These are phyloP conservation scores for Globisporangium paddicum DNA, from an alignment of 352 stramenopile genomes.

Conservation along the genomic window DNA sequence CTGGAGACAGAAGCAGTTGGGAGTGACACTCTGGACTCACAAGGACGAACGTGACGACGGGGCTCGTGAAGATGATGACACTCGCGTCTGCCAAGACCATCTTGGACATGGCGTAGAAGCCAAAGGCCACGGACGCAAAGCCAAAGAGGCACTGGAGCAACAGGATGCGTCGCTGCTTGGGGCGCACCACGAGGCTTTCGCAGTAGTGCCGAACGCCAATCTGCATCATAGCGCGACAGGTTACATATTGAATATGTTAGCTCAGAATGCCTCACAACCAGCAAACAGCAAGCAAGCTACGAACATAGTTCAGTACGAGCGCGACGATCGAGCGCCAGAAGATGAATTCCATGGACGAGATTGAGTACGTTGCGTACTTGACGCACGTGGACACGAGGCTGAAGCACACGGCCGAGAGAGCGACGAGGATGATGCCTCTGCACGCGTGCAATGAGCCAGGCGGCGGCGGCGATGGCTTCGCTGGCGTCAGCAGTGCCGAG, in stretches of 20 bases:
- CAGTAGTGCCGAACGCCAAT: background rate
- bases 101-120: constrained; percentile 73
- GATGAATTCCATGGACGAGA: constrained; percentile 77
- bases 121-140: constrained; percentile 70
- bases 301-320: constrained; percentile 58
- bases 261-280: background rate
- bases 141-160: constrained; percentile 58
- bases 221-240: background rate
- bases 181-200: constrained; percentile 34
- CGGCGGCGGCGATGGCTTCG: background rate
- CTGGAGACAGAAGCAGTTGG: too few relatives aligned
- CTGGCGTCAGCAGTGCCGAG: background rate
- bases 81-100: constrained; percentile 76
- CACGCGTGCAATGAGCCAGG: background rate
- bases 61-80: constrained; percentile 69
- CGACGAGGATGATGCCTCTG: constrained; percentile 29
- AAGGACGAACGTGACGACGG: constrained; percentile 68
- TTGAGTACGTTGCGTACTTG: constrained; percentile 72
- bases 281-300: constrained; percentile 3
- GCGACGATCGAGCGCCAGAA: constrained; percentile 71
- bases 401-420: constrained; percentile 74
- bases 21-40: too few relatives aligned
- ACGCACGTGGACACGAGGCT: constrained; percentile 74
- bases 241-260: too few relatives aligned
- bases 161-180: constrained; percentile 41